Conservation (phyloP, 129 eudicot genomes). For the Escallonia herrerae region DNA sequence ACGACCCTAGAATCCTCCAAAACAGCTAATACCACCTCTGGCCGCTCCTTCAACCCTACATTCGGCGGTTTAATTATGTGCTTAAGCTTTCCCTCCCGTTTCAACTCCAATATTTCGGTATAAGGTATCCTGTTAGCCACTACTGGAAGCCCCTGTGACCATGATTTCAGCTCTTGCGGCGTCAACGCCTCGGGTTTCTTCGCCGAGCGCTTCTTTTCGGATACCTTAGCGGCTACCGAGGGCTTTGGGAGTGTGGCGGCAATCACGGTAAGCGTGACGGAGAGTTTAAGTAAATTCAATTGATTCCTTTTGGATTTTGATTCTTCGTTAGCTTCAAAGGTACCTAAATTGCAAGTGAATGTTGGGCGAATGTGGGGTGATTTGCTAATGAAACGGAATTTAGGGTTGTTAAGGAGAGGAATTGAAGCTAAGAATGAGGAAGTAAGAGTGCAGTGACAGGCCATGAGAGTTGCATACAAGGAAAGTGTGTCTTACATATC, state of each 20-base stretch:
- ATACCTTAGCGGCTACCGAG: slow-evolving; percentile 44
- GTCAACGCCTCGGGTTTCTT: slow-evolving; percentile 46
- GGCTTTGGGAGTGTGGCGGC: slow-evolving; percentile 66
- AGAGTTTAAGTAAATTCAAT: slow-evolving; percentile 37
- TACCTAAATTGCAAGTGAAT: slow-evolving; percentile 20
- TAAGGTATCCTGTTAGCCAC: slow-evolving; percentile 52
- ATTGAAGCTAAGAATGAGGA: slow-evolving; percentile 36
- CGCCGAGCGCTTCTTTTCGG: slow-evolving; percentile 45
- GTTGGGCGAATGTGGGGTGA: slow-evolving; percentile 14
- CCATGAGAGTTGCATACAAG: slow-evolving; percentile 28
- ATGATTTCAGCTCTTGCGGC: slow-evolving; percentile 49
- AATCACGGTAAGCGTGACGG: slow-evolving; percentile 63
- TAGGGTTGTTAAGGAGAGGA: slow-evolving; percentile 18
- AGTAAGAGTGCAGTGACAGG: slow-evolving; percentile 37
- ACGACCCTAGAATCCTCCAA: slow-evolving; percentile 77
- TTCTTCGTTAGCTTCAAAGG: slow-evolving; percentile 31
- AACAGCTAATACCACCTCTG: slow-evolving; percentile 70
- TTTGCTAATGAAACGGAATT: slow-evolving; percentile 17
- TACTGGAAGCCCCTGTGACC: slow-evolving; percentile 73
- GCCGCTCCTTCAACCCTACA: slow-evolving; percentile 36
- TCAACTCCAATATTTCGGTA: slow-evolving; percentile 55
- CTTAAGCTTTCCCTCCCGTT: slow-evolving; percentile 54
- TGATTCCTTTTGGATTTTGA: slow-evolving; percentile 14
- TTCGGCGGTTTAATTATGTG: slow-evolving; percentile 54
- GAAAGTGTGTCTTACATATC: neutral